phyloP scores from a whole-genome alignment of 257 asterid species.

The Solanum appendiculatum region DNA sequence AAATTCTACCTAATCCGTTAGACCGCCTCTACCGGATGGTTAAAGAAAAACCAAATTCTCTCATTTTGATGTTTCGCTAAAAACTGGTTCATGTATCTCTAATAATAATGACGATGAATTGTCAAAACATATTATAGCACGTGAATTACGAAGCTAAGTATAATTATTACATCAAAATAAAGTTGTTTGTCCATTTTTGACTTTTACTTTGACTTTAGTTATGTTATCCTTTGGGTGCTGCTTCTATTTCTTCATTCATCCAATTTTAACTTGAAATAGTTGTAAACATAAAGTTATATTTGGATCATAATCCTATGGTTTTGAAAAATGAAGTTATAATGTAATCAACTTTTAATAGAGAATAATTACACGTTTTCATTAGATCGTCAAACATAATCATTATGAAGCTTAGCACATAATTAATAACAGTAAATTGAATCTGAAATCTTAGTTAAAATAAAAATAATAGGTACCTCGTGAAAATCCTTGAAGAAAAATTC shows the following conservation, averaged over 20 bases:
- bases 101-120: not conserved
- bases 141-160: not conserved
- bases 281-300: not conserved
- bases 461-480: not conserved
- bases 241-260: not conserved
- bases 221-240: not conserved
- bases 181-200: not conserved
- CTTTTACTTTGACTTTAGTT: not conserved
- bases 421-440: not conserved
- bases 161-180: not conserved
- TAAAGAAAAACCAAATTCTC: too few relatives aligned
- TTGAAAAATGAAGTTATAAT: too few relatives aligned
- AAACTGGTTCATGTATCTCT: not conserved
- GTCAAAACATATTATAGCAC: not conserved
- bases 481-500: conserved; percentile 2
- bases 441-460: not conserved
- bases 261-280: not conserved
- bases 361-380: not conserved
- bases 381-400: not conserved
- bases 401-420: not conserved
- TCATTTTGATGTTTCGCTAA: not conserved
- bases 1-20: too few relatives aligned
- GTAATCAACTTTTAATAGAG: too few relatives aligned
- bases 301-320: not conserved
- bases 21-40: too few relatives aligned